Base-by-base conservation (phyloP, 495 filamentous ascomycete genomes). In the Daldinia vernicosa region DNA sequence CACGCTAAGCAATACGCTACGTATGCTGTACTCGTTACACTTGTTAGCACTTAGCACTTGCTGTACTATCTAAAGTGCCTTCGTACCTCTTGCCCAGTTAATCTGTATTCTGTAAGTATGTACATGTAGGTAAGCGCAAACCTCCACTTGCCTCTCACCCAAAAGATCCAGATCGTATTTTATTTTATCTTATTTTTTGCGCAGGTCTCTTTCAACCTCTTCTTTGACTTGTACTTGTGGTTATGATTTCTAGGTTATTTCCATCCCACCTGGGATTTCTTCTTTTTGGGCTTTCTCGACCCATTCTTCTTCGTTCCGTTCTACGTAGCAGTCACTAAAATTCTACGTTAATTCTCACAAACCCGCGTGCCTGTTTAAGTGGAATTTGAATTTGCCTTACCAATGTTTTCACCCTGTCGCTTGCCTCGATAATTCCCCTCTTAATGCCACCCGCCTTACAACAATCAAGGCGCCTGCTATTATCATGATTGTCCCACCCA, bases 401-500 rank as follows among this genome's bases (percentile, higher is more conserved):
- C 47, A 22, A 72, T 72, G 69, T 55, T 45, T 56, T 17, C 55
- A 28, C 37, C 27, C 24, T 28, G 19, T 17, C 65, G 15, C 53
- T 54, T 35, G 40, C 51, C 24, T 40, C 55, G 28, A 62, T 22
- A 40, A 66, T 53, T 50, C 59, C 15, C 17, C 17, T 58, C 57
- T 66, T 69, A 53, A 69, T 73, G 61, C 53, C 19, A 47, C 17
- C 45, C 52, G 11, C 24, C 24, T 58, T 45, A 15, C 11, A 57
- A 24, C n/a, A 14, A 27, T 53, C 35, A 9, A 59, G 37, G 26
- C 45, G 60, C 17, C 26, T 15, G 32, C 52, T 19, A 22, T 37
- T 17, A 74, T 52, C 22, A 77, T 77, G 75, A 74, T 77, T 60
- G 66, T 63, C 9, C 55, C 74, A 50, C 75, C 71, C 22, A 70